A percentile compares a stretch with the other conserved stretches of the same genome.
Evolutionary conservation across 1,284 basidiomycete species (phyloP).

Genomic region (Wolfiporia cocos): DNA sequence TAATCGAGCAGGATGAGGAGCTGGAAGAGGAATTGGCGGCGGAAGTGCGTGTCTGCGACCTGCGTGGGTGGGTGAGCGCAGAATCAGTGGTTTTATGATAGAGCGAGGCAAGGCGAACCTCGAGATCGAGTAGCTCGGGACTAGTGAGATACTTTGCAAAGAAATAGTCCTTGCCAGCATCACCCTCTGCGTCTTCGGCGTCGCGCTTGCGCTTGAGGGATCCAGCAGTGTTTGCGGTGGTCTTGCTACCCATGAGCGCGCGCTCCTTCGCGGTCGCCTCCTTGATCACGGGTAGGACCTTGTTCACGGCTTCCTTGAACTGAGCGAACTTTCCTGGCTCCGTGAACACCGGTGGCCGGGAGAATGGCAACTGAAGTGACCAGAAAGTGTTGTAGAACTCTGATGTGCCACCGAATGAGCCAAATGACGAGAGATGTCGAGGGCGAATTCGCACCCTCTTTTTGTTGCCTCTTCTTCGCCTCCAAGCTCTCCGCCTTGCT

Average conservation of each 20-base stretch:
- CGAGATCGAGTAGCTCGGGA: slow-evolving; percentile 79
- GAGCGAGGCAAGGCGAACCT: slow-evolving; percentile 46
- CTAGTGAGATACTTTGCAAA: slow-evolving; percentile 90
- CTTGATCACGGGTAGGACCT: slow-evolving; percentile 70
- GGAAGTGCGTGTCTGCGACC: slow-evolving; percentile 86
- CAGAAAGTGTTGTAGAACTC: slow-evolving; percentile 84
- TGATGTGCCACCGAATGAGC: slow-evolving; percentile 20
- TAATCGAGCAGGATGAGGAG: slow-evolving; percentile 80
- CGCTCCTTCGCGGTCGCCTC: slow-evolving; percentile 81
- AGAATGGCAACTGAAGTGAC: slow-evolving; percentile 77
- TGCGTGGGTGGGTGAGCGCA: slow-evolving; percentile 22
- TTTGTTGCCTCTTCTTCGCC: slow-evolving; percentile 37
- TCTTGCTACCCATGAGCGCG: slow-evolving; percentile 69
- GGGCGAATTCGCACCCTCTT: slow-evolving; percentile 41
- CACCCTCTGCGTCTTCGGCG: slow-evolving; percentile 39
- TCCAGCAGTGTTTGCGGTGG: slow-evolving; percentile 31
- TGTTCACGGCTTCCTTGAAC: slow-evolving; percentile 65
- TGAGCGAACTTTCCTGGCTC: slow-evolving; percentile 45
- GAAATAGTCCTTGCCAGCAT: slow-evolving; percentile 65
- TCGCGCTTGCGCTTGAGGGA: slow-evolving; percentile 64
- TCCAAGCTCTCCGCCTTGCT: slow-evolving; percentile 31
- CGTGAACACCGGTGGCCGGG: slow-evolving; percentile 61
- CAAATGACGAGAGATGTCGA: slow-evolving; percentile 1
- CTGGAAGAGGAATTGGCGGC: slow-evolving; percentile 88
- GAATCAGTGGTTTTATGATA: background rate